Evolutionary conservation across 352 stramenopile genomes (phyloP).

Genomic region (Phytophthora melonis): DNA sequence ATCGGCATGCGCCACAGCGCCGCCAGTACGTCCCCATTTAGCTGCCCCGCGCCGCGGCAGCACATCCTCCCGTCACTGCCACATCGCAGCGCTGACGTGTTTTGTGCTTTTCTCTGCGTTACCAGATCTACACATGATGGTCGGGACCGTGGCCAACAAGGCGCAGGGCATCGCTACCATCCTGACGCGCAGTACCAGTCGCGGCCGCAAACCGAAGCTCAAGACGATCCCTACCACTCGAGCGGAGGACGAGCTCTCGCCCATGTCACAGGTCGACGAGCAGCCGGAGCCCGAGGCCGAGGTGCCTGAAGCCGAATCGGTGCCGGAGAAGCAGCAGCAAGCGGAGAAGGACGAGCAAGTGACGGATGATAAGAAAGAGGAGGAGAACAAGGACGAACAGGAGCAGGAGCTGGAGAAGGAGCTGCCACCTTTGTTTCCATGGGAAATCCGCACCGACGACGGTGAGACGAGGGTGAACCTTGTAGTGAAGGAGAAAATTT

Average conservation of each 20-base stretch:
- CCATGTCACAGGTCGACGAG: conserved; percentile 36
- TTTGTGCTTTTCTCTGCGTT: conserved; percentile 19
- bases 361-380: background rate
- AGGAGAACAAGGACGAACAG: background rate
- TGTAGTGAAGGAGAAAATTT: conserved; percentile 57
- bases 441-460: conserved; percentile 52
- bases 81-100: conserved; percentile 24
- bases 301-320: conserved; percentile 22
- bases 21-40: conserved; percentile 32
- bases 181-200: conserved; percentile 32
- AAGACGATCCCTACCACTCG: conserved; percentile 39
- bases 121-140: conserved; percentile 47
- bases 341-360: background rate
- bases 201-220: conserved; percentile 20
- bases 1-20: conserved; percentile 52
- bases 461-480: conserved; percentile 49
- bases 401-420: conserved; percentile 14
- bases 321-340: conserved; percentile 11
- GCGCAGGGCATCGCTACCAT: conserved; percentile 39
- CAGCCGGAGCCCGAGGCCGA: conserved; percentile 33
- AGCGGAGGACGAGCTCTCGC: conserved; percentile 39
- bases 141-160: conserved; percentile 42
- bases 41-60: background rate
- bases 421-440: conserved; percentile 48
- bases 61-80: conserved; percentile 31